Percentiles rank a stretch among this genome's conserved stretches.
Conservation (phyloP, 1,284 basidiomycete genomes). For the Pascua sp. region DNA sequence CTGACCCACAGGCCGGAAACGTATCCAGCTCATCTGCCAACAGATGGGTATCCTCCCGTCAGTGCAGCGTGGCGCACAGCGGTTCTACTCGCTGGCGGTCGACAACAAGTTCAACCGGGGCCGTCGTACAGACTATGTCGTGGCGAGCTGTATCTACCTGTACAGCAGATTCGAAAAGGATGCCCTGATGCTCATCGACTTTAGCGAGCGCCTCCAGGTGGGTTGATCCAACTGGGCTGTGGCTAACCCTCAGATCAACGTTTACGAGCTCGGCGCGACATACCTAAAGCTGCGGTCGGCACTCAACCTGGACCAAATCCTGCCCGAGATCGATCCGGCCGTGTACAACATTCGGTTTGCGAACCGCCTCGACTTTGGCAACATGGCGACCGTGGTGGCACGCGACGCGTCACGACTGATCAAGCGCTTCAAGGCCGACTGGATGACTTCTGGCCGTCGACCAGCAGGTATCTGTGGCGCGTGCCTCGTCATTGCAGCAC, state of each 20-base stretch:
- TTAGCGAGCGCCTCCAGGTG: conserved; percentile 85
- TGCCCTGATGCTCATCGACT: conserved; percentile 97
- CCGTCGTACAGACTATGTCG: conserved; percentile 84
- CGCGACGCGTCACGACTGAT: conserved; percentile 92
- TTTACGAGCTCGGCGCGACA: conserved; percentile 93
- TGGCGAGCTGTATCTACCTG: conserved; percentile 92
- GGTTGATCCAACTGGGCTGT: conserved; percentile 22
- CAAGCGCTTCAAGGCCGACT: conserved; percentile 91
- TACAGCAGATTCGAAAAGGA: conserved; percentile 85
- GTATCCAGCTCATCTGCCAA: conserved; percentile 74
- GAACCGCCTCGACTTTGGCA: conserved; percentile 93
- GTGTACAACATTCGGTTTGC: conserved; percentile 97
- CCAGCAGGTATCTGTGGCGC: conserved; percentile 98
- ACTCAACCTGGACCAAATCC: conserved; percentile 73
- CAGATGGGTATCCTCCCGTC: conserved; percentile 74
- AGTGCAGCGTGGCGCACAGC: conserved; percentile 74
- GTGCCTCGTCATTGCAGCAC: conserved; percentile 86
- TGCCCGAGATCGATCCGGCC: conserved; percentile 74
- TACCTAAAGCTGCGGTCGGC: conserved; percentile 91
- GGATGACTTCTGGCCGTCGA: conserved; percentile 92
- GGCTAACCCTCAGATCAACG: conserved; percentile 81
- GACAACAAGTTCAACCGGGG: conserved; percentile 93
- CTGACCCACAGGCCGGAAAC: conserved; percentile 62
- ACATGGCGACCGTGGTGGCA: conserved; percentile 86
- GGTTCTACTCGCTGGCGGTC: conserved; percentile 89